Conservation (phyloP, 208 protist genomes). For the Leishmania major region DNA sequence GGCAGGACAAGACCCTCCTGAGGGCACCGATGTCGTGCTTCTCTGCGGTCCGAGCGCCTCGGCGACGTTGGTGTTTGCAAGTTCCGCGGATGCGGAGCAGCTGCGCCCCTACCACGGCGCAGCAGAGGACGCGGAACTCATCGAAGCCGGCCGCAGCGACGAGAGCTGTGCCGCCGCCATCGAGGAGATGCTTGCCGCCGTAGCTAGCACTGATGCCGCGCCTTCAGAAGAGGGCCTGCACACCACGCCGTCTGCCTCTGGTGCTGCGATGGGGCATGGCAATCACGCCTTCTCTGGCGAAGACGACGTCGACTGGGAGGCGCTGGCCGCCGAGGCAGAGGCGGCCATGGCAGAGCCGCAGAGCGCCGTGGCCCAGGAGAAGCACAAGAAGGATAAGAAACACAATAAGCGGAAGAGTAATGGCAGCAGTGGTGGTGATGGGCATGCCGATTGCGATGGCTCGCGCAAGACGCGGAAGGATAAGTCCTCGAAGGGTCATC, state of each 20-base stretch:
- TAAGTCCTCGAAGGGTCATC: slow-evolving; percentile 18
- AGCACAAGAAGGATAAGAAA: slow-evolving; percentile 33
- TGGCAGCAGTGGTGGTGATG: neutral
- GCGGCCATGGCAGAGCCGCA: neutral
- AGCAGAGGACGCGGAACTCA: slow-evolving; percentile 36
- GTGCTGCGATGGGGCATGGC: neutral
- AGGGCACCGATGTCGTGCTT: slow-evolving; percentile 58
- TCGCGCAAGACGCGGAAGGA: slow-evolving; percentile 6
- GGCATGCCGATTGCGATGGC: neutral
- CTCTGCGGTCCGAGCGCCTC: slow-evolving; percentile 62
- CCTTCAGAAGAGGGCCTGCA: neutral
- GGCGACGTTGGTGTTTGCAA: slow-evolving; percentile 60
- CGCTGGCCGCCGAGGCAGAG: slow-evolving; percentile 8
- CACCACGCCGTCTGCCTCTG: neutral
- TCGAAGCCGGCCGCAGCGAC: slow-evolving; percentile 38
- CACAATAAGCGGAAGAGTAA: slow-evolving; percentile 18
- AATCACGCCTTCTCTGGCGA: neutral
- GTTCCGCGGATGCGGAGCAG: slow-evolving; percentile 38
- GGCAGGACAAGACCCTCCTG: slow-evolving; percentile 34
- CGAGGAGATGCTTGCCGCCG: slow-evolving; percentile 42
- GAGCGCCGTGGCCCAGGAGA: neutral
- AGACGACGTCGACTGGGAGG: neutral
- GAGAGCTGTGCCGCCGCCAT: slow-evolving; percentile 60
- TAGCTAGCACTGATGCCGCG: neutral
- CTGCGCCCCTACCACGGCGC: slow-evolving; percentile 37